These are phyloP conservation scores for grape (Vitis vinifera) DNA, from an alignment of 164 flowering plant genomes.

Conservation along the genomic window DNA sequence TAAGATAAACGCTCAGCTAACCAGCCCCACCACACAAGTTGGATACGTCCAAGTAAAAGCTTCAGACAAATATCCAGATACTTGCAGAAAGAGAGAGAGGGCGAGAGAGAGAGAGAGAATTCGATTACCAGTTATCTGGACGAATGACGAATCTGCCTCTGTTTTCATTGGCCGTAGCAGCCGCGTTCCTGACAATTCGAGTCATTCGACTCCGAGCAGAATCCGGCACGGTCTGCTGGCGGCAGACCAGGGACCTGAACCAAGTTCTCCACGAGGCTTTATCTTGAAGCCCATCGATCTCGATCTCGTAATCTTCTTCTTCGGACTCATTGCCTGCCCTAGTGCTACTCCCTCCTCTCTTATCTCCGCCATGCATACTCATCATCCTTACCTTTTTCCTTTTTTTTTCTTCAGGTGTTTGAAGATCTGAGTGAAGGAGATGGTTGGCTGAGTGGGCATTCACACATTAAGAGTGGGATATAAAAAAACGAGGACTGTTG, in stretches of 20 bases:
- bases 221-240: not conserved
- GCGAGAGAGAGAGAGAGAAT: not conserved
- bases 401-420: too few species aligned
- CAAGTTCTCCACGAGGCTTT: not conserved
- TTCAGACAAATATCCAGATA: not conserved
- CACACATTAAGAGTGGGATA: too few species aligned
- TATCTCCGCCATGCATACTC: not conserved
- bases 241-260: not conserved
- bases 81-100: not conserved
- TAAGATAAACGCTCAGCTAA: too few species aligned
- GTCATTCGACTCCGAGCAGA: not conserved
- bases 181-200: not conserved
- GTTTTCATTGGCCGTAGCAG: too few species aligned
- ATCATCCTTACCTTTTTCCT: not conserved
- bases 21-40: not conserved
- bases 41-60: too few species aligned
- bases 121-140: slow-evolving; percentile 18
- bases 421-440: too few species aligned
- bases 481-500: too few species aligned
- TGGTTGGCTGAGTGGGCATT: too few species aligned
- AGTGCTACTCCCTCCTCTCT: not conserved
- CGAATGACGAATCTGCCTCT: slow-evolving; percentile 6
- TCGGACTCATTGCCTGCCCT: not conserved
- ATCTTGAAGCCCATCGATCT: not conserved
- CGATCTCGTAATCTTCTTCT: slow-evolving; percentile 5